Conservation (phyloP, 2,329 filamentous ascomycete species). For the Aspergillus sp. region DNA sequence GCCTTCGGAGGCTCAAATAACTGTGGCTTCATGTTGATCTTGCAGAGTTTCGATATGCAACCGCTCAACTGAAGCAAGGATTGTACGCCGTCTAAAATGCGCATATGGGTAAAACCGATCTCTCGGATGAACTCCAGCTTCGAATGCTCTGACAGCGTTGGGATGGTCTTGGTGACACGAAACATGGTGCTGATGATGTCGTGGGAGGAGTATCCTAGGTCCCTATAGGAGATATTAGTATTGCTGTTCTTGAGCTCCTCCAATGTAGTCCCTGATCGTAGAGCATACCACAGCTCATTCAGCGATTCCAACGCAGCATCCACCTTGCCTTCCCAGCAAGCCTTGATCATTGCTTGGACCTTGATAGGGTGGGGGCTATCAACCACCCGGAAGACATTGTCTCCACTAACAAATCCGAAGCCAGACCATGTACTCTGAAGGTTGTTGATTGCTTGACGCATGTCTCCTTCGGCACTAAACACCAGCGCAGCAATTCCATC, state of each 20-base stretch:
- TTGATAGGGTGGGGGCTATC: slow-evolving; percentile 97
- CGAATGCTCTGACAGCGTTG: slow-evolving; percentile 85
- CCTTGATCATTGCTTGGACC: slow-evolving; percentile 97
- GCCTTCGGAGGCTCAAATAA: slow-evolving; percentile 60
- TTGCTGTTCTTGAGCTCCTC: slow-evolving; percentile 2
- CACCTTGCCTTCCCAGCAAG: slow-evolving; percentile 88
- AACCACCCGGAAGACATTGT: slow-evolving; percentile 97
- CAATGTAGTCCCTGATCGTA: not conserved
- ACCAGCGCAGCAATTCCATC: slow-evolving; percentile 94
- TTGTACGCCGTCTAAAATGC: slow-evolving; percentile 95
- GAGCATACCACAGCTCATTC: slow-evolving; percentile 76
- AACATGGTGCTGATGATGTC: slow-evolving; percentile 99
- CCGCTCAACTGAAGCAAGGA: slow-evolving; percentile 91
- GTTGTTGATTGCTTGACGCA: slow-evolving; percentile 99
- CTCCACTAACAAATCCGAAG: slow-evolving; percentile 94
- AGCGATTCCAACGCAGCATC: slow-evolving; percentile 82
- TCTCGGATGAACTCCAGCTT: slow-evolving; percentile 98
- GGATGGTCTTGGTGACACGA: slow-evolving; percentile 93
- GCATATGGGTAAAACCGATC: slow-evolving; percentile 99
- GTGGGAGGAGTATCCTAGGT: slow-evolving; percentile 94
- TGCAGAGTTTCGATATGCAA: slow-evolving; percentile 85
- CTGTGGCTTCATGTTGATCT: slow-evolving; percentile 93
- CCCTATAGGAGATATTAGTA: slow-evolving; percentile 41
- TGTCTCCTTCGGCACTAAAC: slow-evolving; percentile 96
- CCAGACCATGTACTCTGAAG: slow-evolving; percentile 89